Base-by-base conservation (phyloP, 495 filamentous ascomycete genomes). In the Xylaria longipes region DNA sequence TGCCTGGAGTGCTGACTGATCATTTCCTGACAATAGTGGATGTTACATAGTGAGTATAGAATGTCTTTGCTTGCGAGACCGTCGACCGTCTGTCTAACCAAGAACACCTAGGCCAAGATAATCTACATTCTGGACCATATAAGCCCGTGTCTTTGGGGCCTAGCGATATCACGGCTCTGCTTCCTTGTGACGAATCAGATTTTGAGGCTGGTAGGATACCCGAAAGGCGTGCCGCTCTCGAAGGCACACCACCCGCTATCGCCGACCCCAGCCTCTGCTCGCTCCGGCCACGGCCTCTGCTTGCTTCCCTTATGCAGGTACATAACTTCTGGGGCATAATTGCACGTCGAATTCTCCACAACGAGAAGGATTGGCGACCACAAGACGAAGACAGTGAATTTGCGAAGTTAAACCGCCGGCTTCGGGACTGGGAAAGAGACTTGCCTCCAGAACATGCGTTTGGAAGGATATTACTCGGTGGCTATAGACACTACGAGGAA, bases 281-380 rank as follows among this genome's bases (percentile, higher is more conserved):
- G 33, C 79, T 82, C 20, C 74, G 77, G 48, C 78, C 82, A 22
- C 74, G 84, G 39, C 85, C 84, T 6, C 68, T 87, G 3, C 86
- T 87, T 71, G 85, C 85, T 9, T 80, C 83, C 0, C 77, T 86
- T 12, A 86, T 87, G 70, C 84, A 87, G 65, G 79, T 78, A 2
- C 85, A 87, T 66, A 79, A 83, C 68, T 78, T 82, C 60, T 87
- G 85, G 85, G 85, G 85, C 12, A 78, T 80, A 22, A 81, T 87
- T 22, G 84, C 82, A 1, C 76, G 85, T 7, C 78, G 83, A 29
- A 80, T 83, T 17, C 76, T 86, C 15, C 73, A 69, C 27, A 74
- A 82, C 39, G 80, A 80, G 43, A 81, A 76, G 39, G 79, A 78
- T 63, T 65, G 70, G 45, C 74, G 78, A n/a, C 82, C 85, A 2